Evolutionary conservation across 2,329 filamentous ascomycete species (phyloP).

Genomic region (Trichoderma simmonsii): DNA sequence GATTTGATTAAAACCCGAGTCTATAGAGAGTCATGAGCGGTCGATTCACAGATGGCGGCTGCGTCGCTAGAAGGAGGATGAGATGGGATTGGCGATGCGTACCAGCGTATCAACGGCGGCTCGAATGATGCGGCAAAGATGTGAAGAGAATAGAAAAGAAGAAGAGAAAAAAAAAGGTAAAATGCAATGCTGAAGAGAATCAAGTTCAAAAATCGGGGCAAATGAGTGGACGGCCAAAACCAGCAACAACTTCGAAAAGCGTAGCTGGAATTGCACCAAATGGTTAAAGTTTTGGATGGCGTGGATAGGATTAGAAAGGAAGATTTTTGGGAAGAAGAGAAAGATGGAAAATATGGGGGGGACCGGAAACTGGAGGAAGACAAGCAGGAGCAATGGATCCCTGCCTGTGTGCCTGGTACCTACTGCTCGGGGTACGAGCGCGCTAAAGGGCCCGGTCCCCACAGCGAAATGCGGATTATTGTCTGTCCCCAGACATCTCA

Average conservation of each 20-base stretch:
- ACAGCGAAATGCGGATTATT: slow-evolving; percentile 6
- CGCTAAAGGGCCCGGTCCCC: slow-evolving; percentile 3
- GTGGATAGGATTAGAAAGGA: slow-evolving; percentile 19
- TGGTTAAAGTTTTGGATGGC: slow-evolving; percentile 20
- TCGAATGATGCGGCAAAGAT: slow-evolving; percentile 13
- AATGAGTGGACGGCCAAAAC: slow-evolving; percentile 61
- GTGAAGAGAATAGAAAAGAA: slow-evolving; percentile 1
- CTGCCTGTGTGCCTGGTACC: slow-evolving; percentile 1
- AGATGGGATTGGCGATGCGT: slow-evolving; percentile 7
- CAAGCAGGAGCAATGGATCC: slow-evolving; percentile 7
- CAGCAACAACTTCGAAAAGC: slow-evolving; percentile 53
- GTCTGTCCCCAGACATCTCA: slow-evolving; percentile 10
- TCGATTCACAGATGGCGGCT: background rate
- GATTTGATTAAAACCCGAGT: slow-evolving; percentile 20
- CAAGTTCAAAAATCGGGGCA: slow-evolving; percentile 30
- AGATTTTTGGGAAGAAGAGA: background rate
- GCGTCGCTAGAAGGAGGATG: background rate
- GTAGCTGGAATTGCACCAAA: slow-evolving; percentile 57
- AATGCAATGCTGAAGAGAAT: slow-evolving; percentile 25
- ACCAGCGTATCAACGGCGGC: slow-evolving; percentile 13
- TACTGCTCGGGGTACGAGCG: slow-evolving; percentile 13
- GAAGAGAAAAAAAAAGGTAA: background rate
- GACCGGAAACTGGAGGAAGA: slow-evolving; percentile 4
- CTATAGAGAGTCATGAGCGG: slow-evolving; percentile 7
- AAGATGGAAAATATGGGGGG: slow-evolving; percentile 11